These are phyloP conservation scores for Penicillium riverlandense DNA, from an alignment of 495 filamentous ascomycete species.

Conservation along the genomic window DNA sequence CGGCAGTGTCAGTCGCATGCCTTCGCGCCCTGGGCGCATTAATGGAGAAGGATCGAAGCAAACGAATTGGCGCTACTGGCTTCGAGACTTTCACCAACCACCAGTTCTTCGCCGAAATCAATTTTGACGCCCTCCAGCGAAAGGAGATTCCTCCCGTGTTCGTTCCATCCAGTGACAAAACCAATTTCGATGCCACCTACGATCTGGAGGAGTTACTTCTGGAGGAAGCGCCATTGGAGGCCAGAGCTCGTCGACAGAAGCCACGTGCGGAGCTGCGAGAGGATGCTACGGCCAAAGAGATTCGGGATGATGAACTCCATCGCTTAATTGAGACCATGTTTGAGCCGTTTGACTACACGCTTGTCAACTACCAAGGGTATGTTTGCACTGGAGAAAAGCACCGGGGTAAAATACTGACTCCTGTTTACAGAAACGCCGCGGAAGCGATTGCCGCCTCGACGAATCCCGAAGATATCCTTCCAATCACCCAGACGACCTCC, in stretches of 20 bases:
- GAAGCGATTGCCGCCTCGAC: constrained; percentile 31
- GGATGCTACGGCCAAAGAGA: constrained; percentile 92
- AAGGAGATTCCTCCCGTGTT: constrained; percentile 93
- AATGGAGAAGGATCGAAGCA: constrained; percentile 70
- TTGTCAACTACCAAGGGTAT: constrained; percentile 47
- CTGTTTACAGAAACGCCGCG: constrained; percentile 21
- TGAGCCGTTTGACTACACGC: constrained; percentile 91
- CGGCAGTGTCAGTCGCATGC: constrained; percentile 78
- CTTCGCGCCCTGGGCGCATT: constrained; percentile 77
- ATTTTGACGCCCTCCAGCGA: constrained; percentile 77
- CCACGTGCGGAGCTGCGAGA: constrained; percentile 85
- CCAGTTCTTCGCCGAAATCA: constrained; percentile 78
- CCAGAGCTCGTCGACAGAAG: constrained; percentile 85
- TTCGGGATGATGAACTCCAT: constrained; percentile 88
- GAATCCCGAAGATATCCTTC: constrained; percentile 37
- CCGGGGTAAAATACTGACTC: too few species aligned
- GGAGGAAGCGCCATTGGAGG: constrained; percentile 93
- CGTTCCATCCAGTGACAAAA: constrained; percentile 89
- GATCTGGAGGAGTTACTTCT: constrained; percentile 90
- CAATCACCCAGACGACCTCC: constrained; percentile 16
- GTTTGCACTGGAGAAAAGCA: too few species aligned
- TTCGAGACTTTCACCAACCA: constrained; percentile 80
- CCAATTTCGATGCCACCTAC: constrained; percentile 98
- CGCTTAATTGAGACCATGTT: constrained; percentile 92
- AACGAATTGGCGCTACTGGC: constrained; percentile 70